Conservation (phyloP, 2,329 filamentous ascomycete genomes). For the Colletotrichum simmondsii region DNA sequence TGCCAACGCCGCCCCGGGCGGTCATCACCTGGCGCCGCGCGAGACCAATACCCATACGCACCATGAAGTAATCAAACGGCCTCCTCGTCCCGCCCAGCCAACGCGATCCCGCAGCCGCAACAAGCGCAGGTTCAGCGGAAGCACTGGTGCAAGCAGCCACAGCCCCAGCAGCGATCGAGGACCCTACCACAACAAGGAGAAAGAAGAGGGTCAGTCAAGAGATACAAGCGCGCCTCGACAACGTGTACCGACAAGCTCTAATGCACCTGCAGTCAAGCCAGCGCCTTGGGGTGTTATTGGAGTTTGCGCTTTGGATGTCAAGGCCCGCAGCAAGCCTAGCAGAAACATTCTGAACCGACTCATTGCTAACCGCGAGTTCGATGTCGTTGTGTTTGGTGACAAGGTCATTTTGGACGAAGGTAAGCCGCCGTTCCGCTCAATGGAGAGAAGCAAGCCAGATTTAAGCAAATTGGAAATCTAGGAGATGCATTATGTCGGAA, state of each 20-base stretch:
- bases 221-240: conserved; percentile 31
- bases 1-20: conserved; percentile 47
- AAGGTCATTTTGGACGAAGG: conserved; percentile 97
- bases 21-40: conserved; percentile 59
- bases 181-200: conserved; percentile 61
- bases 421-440: conserved; percentile 42
- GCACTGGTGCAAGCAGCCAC: conserved; percentile 83
- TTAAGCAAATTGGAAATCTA: neutral
- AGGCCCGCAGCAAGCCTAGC: conserved; percentile 96
- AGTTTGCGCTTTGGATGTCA: conserved; percentile 94
- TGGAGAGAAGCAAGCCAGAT: neutral
- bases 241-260: conserved; percentile 38
- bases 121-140: conserved; percentile 83
- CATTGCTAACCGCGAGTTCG: conserved; percentile 91
- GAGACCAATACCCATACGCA: conserved; percentile 44
- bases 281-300: conserved; percentile 79
- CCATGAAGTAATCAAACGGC: conserved; percentile 54
- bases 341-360: conserved; percentile 94
- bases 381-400: conserved; percentile 97
- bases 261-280: conserved; percentile 58
- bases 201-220: conserved; percentile 60
- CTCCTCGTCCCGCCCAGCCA: conserved; percentile 51
- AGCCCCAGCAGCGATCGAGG: conserved; percentile 80
- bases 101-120: conserved; percentile 74
- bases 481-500: neutral